Evolutionary conservation across 2,329 filamentous ascomycete genomes (phyloP).

Genomic region (Botrytis porri): DNA sequence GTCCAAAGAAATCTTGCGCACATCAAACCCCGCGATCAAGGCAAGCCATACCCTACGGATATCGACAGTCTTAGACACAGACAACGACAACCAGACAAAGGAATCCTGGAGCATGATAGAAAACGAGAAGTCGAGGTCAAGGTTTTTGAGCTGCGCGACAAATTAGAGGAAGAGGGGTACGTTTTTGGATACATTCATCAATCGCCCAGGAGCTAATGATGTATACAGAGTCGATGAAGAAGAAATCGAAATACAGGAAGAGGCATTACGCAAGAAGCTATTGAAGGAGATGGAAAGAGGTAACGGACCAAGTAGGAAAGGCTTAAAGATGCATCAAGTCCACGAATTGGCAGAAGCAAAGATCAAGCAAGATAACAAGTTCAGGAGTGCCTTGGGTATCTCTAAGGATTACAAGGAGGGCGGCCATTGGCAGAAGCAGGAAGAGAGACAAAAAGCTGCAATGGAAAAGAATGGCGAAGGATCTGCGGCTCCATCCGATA

Average conservation of each 20-base stretch:
- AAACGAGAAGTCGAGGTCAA: constrained; percentile 90
- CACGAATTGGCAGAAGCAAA: constrained; percentile 96
- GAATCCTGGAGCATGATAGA: constrained; percentile 91
- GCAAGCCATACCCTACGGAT: constrained; percentile 65
- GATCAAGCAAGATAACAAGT: constrained; percentile 87
- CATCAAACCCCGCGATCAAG: constrained; percentile 73
- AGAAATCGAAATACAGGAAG: constrained; percentile 78
- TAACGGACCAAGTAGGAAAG: constrained; percentile 45
- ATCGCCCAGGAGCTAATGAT: constrained; percentile 11
- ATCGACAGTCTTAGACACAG: constrained; percentile 67
- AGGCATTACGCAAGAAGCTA: constrained; percentile 62
- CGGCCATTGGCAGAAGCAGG: constrained; percentile 79
- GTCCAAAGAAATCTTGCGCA: constrained; percentile 94
- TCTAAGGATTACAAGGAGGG: constrained; percentile 82
- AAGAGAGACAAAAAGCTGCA: constrained; percentile 39
- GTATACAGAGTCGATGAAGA: constrained; percentile 70
- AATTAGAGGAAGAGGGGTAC: constrained; percentile 85
- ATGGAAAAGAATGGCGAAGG: constrained; percentile 16
- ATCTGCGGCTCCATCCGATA: background rate
- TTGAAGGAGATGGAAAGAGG: constrained; percentile 43
- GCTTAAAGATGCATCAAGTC: constrained; percentile 87
- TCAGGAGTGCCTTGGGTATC: constrained; percentile 84
- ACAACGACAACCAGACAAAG: constrained; percentile 82
- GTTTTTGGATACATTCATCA: constrained; percentile 29
- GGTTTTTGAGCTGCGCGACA: constrained; percentile 84